Evolutionary conservation across 805 yeast species (phyloP).

Genomic region (Yarrowia phangngaensis): DNA sequence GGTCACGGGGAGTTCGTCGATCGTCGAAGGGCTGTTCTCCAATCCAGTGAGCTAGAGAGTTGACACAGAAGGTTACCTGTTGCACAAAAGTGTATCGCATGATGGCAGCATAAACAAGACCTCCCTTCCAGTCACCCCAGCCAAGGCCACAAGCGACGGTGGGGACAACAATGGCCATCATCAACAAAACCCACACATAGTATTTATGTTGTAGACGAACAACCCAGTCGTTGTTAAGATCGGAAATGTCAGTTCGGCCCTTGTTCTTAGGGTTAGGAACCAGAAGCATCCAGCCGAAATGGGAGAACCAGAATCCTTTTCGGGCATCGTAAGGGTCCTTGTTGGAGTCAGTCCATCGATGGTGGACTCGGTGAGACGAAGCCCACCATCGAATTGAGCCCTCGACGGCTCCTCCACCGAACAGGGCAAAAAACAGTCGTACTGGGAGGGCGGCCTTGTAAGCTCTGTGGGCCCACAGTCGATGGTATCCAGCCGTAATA

Average conservation of each 20-base stretch:
- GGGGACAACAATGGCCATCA: conserved; percentile 61
- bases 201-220: conserved; percentile 69
- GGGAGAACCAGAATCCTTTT: conserved; percentile 76
- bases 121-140: conserved; percentile 76
- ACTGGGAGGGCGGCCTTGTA: conserved; percentile 48
- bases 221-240: conserved; percentile 56
- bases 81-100: conserved; percentile 68
- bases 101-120: conserved; percentile 74
- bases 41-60: conserved; percentile 76
- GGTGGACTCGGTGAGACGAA: conserved; percentile 82
- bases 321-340: conserved; percentile 83
- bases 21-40: conserved; percentile 74
- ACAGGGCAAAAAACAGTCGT: conserved; percentile 50
- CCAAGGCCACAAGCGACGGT: conserved; percentile 56
- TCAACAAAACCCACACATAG: conserved; percentile 53
- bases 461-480: conserved; percentile 66
- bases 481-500: conserved; percentile 79
- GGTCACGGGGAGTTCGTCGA: conserved; percentile 69
- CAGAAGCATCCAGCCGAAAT: conserved; percentile 81
- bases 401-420: conserved; percentile 70
- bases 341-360: conserved; percentile 81
- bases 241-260: conserved; percentile 62
- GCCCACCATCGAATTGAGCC: conserved; percentile 81
- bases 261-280: conserved; percentile 62
- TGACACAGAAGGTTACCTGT: conserved; percentile 72